Conservation (phyloP, 176 grass and related monocot genomes). For the Neostapfia colusana region DNA sequence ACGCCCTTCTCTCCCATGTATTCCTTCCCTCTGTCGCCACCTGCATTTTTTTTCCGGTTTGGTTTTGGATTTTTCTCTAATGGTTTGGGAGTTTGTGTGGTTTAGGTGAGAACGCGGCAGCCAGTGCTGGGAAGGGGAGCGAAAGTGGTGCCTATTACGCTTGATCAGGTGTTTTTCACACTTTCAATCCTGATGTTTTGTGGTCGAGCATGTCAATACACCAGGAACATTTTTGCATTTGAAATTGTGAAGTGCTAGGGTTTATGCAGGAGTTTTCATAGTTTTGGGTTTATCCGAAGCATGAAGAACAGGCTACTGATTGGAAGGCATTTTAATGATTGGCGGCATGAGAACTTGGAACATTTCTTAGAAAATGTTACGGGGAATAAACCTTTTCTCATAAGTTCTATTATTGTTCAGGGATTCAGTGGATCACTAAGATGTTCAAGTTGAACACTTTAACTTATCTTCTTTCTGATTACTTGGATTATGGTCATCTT, state of each 20-base stretch:
- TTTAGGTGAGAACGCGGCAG: conserved; percentile 73
- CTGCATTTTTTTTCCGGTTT: neutral
- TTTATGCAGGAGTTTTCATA: conserved; percentile 20
- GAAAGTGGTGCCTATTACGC: conserved; percentile 88
- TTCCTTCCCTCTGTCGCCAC: neutral
- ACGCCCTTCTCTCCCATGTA: conserved; percentile 80
- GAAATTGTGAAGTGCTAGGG: neutral
- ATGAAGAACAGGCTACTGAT: neutral
- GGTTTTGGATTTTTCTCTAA: conserved; percentile 27
- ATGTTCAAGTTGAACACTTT: too few relatives aligned
- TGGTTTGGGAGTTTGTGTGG: conserved; percentile 7
- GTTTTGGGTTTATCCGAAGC: neutral
- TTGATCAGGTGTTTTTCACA: conserved; percentile 75
- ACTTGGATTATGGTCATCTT: neutral
- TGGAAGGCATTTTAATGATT: neutral
- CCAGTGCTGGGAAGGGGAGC: conserved; percentile 75
- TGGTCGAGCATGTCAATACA: neutral
- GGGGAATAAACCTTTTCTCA: neutral
- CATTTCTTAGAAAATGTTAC: neutral
- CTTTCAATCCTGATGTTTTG: conserved; percentile 8
- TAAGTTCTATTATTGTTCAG: neutral
- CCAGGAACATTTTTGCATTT: neutral
- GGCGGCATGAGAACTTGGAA: conserved; percentile 2
- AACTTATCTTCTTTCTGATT: neutral
- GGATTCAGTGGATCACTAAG: neutral